Conservation (phyloP, 805 yeast species). For the Zygosaccharomyces rouxii region DNA sequence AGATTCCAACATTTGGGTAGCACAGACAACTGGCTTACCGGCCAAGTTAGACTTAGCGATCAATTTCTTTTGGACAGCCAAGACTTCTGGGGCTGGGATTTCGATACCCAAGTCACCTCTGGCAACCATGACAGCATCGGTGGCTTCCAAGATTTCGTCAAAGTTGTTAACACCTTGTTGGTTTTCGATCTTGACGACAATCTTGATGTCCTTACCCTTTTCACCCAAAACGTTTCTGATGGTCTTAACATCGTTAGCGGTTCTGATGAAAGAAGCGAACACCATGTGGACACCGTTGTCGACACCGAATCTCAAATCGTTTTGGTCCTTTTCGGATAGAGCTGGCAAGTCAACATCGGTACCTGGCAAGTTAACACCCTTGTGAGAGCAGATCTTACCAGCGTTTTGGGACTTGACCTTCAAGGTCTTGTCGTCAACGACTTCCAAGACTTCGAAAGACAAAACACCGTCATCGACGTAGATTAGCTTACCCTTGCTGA, state of each 20-base stretch:
- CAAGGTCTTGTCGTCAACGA: constrained; percentile 73
- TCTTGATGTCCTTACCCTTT: constrained; percentile 93
- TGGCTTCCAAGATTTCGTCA: constrained; percentile 88
- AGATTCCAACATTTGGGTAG: constrained; percentile 99
- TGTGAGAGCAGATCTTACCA: constrained; percentile 94
- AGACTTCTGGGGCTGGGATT: constrained; percentile 98
- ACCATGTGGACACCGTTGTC: constrained; percentile 97
- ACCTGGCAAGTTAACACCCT: constrained; percentile 99
- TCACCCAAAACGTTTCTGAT: constrained; percentile 95
- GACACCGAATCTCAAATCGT: constrained; percentile 91
- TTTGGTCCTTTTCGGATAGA: constrained; percentile 91
- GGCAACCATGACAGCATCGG: constrained; percentile 99
- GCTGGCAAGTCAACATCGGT: constrained; percentile 99
- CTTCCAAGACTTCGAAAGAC: constrained; percentile 86
- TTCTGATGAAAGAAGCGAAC: constrained; percentile 96
- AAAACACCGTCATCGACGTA: constrained; percentile 97
- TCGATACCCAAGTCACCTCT: constrained; percentile 99
- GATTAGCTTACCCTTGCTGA: constrained; percentile 80
- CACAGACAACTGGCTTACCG: constrained; percentile 99
- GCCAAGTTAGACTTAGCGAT: constrained; percentile 99
- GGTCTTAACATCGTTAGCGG: constrained; percentile 82
- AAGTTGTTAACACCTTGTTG: constrained; percentile 99
- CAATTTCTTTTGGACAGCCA: constrained; percentile 97
- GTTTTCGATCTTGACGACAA: constrained; percentile 96
- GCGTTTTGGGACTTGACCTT: constrained; percentile 87